These are phyloP conservation scores for Vicia faba DNA, from an alignment of 306 rosid genomes.

Conservation along the genomic window DNA sequence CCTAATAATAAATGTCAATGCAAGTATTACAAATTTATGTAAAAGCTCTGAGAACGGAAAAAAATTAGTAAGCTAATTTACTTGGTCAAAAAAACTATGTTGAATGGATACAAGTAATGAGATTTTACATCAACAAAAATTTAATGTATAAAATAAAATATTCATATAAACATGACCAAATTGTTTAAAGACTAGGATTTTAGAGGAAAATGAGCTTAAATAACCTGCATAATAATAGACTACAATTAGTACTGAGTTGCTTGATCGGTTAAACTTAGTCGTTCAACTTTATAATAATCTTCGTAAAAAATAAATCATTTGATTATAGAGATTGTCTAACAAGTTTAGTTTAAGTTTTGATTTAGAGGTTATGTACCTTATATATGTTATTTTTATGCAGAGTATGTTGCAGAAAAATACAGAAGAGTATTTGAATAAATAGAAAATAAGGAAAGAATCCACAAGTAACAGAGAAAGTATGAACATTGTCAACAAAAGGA, in stretches of 20 bases:
- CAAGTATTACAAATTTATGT: neutral
- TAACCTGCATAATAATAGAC: neutral
- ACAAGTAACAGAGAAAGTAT: neutral
- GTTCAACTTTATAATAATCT: neutral
- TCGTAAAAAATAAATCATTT: neutral
- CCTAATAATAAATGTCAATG: neutral
- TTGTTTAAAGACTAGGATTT: neutral
- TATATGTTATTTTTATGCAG: no score
- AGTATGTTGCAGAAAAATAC: neutral
- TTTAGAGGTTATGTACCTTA: no score
- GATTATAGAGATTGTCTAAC: no score
- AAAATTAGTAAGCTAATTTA: neutral
- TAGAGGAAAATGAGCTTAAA: constrained; percentile 3
- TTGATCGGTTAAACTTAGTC: neutral
- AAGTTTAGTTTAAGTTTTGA: no score
- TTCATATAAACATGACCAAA: neutral
- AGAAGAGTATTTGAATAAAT: neutral
- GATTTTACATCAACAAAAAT: neutral
- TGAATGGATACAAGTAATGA: neutral
- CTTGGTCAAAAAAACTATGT: neutral
- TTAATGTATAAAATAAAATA: neutral
- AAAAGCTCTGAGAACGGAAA: neutral
- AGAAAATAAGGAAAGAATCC: neutral
- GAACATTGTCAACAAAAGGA: neutral
- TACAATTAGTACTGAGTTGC: neutral